Evolutionary conservation across 2,329 filamentous ascomycete genomes (phyloP).

Genomic region (Zelopaecilomyces penicillatus): DNA sequence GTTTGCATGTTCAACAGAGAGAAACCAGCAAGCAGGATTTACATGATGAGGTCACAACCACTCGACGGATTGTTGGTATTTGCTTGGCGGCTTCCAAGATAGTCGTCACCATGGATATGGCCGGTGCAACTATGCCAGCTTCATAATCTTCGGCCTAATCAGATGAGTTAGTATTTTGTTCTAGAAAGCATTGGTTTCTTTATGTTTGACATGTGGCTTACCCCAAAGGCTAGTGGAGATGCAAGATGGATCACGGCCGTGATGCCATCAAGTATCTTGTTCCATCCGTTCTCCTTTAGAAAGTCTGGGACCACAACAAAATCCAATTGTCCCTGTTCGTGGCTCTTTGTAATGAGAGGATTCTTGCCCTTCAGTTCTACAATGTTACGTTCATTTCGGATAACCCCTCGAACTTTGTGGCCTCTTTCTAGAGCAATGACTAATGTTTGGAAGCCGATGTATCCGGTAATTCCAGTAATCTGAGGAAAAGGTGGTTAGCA

Average conservation of each 20-base stretch:
- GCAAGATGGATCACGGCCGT: constrained; percentile 10
- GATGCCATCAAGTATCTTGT: constrained; percentile 4
- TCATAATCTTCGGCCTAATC: constrained; percentile 7
- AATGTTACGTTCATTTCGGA: constrained; percentile 6
- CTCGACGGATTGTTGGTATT: constrained; percentile 5
- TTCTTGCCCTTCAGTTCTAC: not conserved
- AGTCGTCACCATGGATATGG: constrained; percentile 6
- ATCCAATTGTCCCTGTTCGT: not conserved
- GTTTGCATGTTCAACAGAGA: not conserved
- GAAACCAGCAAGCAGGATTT: not conserved
- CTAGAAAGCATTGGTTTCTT: no score
- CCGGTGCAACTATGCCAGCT: constrained; percentile 5
- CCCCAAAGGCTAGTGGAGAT: constrained; percentile 8
- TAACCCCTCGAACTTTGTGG: constrained; percentile 4
- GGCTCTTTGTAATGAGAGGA: not conserved
- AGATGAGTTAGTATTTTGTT: not conserved
- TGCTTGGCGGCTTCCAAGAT: constrained; percentile 8
- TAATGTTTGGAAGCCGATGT: constrained; percentile 5
- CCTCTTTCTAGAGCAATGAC: constrained; percentile 4
- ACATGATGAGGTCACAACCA: constrained; percentile 13
- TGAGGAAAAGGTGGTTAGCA: not conserved
- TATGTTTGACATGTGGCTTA: not conserved
- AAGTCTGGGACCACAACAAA: constrained; percentile 9
- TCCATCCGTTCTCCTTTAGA: not conserved
- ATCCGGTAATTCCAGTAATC: constrained; percentile 23